Evolutionary conservation across 306 rosid species (phyloP), one percentile per base, ranked within the genome.

Genomic region (Trifolium pratense): DNA sequence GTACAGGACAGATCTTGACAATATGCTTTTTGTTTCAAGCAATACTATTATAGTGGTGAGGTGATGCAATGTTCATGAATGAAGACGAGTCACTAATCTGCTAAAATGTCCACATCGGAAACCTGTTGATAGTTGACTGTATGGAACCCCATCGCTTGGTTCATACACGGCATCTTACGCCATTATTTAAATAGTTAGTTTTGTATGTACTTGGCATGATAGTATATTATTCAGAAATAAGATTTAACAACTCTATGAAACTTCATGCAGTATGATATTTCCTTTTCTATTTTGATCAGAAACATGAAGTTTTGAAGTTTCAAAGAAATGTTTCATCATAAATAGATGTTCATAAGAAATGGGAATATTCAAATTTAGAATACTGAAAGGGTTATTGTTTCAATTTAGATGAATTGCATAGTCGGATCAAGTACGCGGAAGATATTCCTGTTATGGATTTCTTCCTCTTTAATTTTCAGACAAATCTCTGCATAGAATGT

Each of bases 401-500:
- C 65, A 46, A 63, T 78, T 82, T 20, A 20, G 67, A 26, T 57
- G n/a, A 78, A 78, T 51, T 46, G 31, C 48, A 43, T 56, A 56
- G 11, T 31, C 36, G 31, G 78, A 63, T 67, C 16, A 53, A 18
- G 57, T 34, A 82, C 36, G 23, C 37, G 37, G 66, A 49, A 29
- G 34, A 72, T 51, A 45, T 52, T 42, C 16, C 5, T 42, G 21
- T 51, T 70, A 53, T 17, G 12, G 15, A 51, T 36, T 37, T 59
- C 37, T 71, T 81, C 32, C 29, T 65, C 59, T 81, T 14, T 46
- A 37, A 31, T 58, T 17, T 36, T 36, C 34, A 21, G 46, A 52
- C 32, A 21, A 16, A 31, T 43, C 68, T 31, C 73, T 55, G 31
- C 69, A 42, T 18, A 15, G 45, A 65, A 56, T 71, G 37, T 29